These are phyloP conservation scores for Raddia distichophylla DNA, from an alignment of 176 grass and related monocot species.

Conservation along the genomic window DNA sequence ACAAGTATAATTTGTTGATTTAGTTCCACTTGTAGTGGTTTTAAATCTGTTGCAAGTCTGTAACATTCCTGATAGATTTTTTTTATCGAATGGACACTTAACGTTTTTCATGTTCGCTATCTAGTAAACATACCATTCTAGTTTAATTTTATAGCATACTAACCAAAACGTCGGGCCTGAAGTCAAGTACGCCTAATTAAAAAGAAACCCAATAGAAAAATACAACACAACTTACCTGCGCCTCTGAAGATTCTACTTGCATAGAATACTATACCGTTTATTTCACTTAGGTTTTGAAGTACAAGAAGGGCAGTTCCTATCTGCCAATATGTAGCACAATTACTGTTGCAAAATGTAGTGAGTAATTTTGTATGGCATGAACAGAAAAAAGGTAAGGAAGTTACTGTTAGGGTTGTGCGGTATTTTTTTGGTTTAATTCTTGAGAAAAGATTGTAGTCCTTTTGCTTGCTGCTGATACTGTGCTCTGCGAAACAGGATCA, in stretches of 20 bases:
- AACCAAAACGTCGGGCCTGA: background rate
- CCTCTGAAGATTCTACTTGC: constrained; percentile 86
- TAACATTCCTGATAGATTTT: background rate
- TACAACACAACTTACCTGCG: constrained; percentile 52
- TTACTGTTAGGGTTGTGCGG: constrained; percentile 70
- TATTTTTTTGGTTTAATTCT: constrained; percentile 80
- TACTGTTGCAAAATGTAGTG: background rate
- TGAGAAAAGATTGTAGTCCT: constrained; percentile 73
- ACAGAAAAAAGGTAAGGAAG: background rate
- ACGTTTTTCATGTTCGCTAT: background rate
- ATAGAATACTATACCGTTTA: constrained; percentile 87
- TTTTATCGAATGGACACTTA: background rate
- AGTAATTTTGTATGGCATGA: background rate
- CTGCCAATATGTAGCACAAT: constrained; percentile 40
- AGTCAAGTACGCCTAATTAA: background rate
- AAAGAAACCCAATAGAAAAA: background rate
- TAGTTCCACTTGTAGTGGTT: background rate
- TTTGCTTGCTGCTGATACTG: constrained; percentile 66
- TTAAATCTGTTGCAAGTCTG: background rate
- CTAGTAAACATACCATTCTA: background rate
- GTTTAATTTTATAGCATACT: background rate
- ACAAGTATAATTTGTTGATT: background rate
- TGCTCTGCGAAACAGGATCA: constrained; percentile 53
- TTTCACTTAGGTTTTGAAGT: constrained; percentile 33
- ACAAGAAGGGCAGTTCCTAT: constrained; percentile 75